Percentiles rank a stretch among this genome's conserved stretches.
phyloP scores from a whole-genome alignment of 2,329 filamentous ascomycete genomes.

The Trichoderma pleuroti region DNA sequence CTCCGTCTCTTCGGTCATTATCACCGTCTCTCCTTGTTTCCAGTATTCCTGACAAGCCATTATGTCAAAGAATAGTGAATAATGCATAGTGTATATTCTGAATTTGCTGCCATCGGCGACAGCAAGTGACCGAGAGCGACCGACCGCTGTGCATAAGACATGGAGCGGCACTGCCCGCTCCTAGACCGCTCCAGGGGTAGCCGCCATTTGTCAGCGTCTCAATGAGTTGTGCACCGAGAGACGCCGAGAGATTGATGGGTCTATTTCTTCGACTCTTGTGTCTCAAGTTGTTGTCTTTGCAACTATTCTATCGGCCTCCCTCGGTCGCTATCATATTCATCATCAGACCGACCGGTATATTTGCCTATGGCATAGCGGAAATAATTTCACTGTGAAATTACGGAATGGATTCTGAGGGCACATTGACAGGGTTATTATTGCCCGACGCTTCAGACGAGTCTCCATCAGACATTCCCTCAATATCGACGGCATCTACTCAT shows the following conservation, averaged over 20 bases:
- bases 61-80: neutral
- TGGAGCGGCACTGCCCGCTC: neutral
- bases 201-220: slow-evolving; percentile 2
- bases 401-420: neutral
- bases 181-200: neutral
- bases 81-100: neutral
- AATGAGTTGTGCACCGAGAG: neutral
- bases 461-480: neutral
- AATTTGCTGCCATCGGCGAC: neutral
- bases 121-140: neutral
- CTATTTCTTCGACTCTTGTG: neutral
- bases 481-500: neutral
- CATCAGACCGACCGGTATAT: neutral
- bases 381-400: neutral
- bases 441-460: neutral
- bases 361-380: neutral
- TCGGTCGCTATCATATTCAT: neutral
- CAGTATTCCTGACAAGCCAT: neutral
- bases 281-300: neutral
- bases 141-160: neutral
- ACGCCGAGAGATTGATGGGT: neutral
- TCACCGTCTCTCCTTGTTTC: neutral
- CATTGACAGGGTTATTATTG: neutral
- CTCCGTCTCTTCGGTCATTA: neutral
- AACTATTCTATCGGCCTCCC: neutral